phyloP scores from a whole-genome alignment of 2,329 filamentous ascomycete genomes.

The Bisporella sp. region DNA sequence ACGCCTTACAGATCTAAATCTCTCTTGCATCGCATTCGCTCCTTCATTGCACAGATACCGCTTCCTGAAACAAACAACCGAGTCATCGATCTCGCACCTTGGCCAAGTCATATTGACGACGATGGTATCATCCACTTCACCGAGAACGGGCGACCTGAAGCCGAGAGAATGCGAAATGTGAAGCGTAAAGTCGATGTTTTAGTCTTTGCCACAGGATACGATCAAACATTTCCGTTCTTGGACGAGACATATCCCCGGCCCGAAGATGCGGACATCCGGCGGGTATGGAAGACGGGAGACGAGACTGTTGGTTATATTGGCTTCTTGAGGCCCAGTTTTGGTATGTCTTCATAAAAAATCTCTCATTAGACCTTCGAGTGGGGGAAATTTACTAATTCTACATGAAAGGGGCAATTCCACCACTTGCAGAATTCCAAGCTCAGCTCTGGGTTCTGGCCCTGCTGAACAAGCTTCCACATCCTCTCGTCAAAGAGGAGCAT shows the following conservation, averaged over 20 bases:
- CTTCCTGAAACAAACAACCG: constrained; percentile 32
- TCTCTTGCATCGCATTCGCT: constrained; percentile 30
- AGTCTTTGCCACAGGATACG: constrained; percentile 42
- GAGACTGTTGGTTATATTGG: constrained; percentile 39
- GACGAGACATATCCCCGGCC: constrained; percentile 34
- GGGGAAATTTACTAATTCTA: too few species aligned
- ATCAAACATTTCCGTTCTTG: constrained; percentile 35
- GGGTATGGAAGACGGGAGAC: constrained; percentile 39
- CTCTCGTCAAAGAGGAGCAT: too few species aligned
- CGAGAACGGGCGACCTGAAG: constrained; percentile 22
- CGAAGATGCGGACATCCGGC: constrained; percentile 43
- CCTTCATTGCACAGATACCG: constrained; percentile 32
- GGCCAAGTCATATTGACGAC: constrained; percentile 33
- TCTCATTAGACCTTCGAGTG: too few species aligned
- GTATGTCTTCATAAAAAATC: too few species aligned
- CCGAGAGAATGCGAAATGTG: constrained; percentile 20
- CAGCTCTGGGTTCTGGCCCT: constrained; percentile 35
- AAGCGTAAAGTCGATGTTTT: constrained; percentile 32
- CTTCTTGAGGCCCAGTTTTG: constrained; percentile 37
- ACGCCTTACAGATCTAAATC: constrained; percentile 27
- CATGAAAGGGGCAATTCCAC: constrained; percentile 37
- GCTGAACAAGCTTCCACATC: background rate
- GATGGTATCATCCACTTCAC: constrained; percentile 32
- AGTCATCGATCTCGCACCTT: constrained; percentile 37
- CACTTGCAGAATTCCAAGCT: constrained; percentile 41